phyloP scores from a whole-genome alignment of 139 green algal genomes.

The Picochlorum costavermella region DNA sequence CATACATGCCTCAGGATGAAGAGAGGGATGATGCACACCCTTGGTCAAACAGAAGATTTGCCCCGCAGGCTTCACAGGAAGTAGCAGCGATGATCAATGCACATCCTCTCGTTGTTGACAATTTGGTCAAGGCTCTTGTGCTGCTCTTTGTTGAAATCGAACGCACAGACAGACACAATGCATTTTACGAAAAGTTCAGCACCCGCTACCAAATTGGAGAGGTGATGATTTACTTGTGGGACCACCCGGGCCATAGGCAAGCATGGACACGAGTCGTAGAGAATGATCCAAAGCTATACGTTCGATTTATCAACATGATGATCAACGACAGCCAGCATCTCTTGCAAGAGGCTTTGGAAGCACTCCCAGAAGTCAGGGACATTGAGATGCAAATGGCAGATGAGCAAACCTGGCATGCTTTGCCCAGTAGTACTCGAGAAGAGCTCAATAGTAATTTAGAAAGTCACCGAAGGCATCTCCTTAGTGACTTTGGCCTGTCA shows the following conservation, averaged over 20 bases:
- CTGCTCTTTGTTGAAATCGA: constrained; percentile 82
- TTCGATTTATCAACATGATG: constrained; percentile 85
- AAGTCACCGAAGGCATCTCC: constrained; percentile 2
- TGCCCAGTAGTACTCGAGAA: constrained; percentile 34
- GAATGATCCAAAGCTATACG: constrained; percentile 20
- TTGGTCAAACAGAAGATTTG: not conserved
- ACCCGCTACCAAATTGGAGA: constrained; percentile 72
- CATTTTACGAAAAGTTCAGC: constrained; percentile 95
- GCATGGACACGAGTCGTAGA: constrained; percentile 25
- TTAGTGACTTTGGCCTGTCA: constrained; percentile 44
- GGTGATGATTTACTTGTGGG: constrained; percentile 83
- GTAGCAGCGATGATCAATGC: constrained; percentile 63
- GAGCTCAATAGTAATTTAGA: constrained; percentile 24
- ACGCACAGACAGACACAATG: constrained; percentile 51
- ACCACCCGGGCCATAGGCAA: constrained; percentile 13
- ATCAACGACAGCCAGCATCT: constrained; percentile 87
- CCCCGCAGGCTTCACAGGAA: constrained; percentile 12
- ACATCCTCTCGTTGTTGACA: constrained; percentile 64
- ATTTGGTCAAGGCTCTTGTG: constrained; percentile 73
- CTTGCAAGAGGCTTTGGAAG: constrained; percentile 81
- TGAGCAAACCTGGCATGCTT: constrained; percentile 26
- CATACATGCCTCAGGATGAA: constrained; percentile 21
- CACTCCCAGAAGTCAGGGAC: constrained; percentile 66
- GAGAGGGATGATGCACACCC: not conserved
- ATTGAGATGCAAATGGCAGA: constrained; percentile 42